These are phyloP conservation scores for Rubroshorea leprosula DNA, from an alignment of 345 rosid genomes.

Conservation along the genomic window DNA sequence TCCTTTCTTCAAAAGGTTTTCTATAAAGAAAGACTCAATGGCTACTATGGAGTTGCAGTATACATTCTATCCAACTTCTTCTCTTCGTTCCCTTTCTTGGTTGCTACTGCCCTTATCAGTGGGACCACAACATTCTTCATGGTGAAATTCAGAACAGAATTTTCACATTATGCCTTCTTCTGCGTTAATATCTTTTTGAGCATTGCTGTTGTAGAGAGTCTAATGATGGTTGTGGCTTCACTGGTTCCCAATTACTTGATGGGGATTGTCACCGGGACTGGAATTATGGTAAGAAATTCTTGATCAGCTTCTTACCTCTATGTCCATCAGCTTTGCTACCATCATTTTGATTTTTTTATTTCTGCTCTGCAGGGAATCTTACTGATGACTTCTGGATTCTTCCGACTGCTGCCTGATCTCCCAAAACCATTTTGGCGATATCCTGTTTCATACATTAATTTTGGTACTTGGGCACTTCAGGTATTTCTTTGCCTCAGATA, in stretches of 20 bases:
- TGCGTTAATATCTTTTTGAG: conserved; percentile 56
- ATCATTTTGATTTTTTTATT: not conserved
- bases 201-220: conserved; percentile 73
- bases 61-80: conserved; percentile 64
- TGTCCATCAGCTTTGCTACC: not conserved
- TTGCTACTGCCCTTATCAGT: conserved; percentile 35
- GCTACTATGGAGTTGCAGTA: conserved; percentile 67
- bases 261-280: conserved; percentile 74
- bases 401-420: conserved; percentile 73
- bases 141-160: conserved; percentile 61
- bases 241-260: conserved; percentile 77
- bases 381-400: conserved; percentile 92
- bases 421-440: conserved; percentile 83
- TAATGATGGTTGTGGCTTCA: conserved; percentile 86
- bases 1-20: conserved; percentile 42
- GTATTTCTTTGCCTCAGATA: conserved; percentile 19
- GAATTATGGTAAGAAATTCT: conserved; percentile 54
- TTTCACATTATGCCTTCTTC: conserved; percentile 54
- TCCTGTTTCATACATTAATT: conserved; percentile 66
- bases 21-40: conserved; percentile 56
- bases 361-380: conserved; percentile 50
- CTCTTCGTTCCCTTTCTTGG: conserved; percentile 70
- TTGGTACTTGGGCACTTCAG: conserved; percentile 80
- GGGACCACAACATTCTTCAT: conserved; percentile 56
- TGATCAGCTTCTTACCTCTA: not conserved